These are phyloP conservation scores for Erodium moschatum DNA, from an alignment of 441 rosid genomes.

Conservation along the genomic window DNA sequence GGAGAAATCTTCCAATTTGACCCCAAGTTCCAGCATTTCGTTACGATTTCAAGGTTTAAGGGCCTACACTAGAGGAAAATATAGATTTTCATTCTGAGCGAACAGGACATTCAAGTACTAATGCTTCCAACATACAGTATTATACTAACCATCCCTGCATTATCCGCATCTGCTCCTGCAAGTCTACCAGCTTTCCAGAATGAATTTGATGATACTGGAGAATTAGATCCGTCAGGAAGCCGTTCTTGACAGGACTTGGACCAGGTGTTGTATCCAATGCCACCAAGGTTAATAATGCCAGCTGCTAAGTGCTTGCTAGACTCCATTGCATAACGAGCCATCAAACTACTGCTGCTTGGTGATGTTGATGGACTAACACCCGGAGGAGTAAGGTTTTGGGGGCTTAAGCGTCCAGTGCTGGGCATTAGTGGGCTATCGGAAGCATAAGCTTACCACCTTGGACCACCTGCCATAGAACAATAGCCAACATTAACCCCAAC, in stretches of 20 bases:
- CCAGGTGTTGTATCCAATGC: constrained; percentile 76
- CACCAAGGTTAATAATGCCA: constrained; percentile 31
- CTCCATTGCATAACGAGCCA: constrained; percentile 95
- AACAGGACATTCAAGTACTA: not conserved
- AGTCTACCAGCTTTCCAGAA: constrained; percentile 68
- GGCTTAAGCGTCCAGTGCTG: constrained; percentile 77
- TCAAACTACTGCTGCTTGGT: constrained; percentile 64
- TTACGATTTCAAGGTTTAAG: constrained; percentile 9
- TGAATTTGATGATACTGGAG: constrained; percentile 67
- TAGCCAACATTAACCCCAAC: constrained; percentile 64
- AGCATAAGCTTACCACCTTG: constrained; percentile 96
- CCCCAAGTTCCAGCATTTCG: too few relatives aligned
- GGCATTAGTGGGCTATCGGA: constrained; percentile 65
- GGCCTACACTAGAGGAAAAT: constrained; percentile 14
- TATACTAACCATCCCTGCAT: constrained; percentile 66
- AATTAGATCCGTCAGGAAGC: constrained; percentile 60
- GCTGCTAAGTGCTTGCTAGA: constrained; percentile 28
- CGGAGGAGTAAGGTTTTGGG: constrained; percentile 81
- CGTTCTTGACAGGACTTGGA: constrained; percentile 82
- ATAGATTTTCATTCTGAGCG: constrained; percentile 4
- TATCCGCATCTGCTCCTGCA: constrained; percentile 21
- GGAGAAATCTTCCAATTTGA: too few relatives aligned
- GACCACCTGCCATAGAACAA: constrained; percentile 96
- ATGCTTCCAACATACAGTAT: constrained; percentile 14
- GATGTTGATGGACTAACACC: constrained; percentile 95